phyloP scores from a whole-genome alignment of 441 rosid species.

The Populus hybrid region DNA sequence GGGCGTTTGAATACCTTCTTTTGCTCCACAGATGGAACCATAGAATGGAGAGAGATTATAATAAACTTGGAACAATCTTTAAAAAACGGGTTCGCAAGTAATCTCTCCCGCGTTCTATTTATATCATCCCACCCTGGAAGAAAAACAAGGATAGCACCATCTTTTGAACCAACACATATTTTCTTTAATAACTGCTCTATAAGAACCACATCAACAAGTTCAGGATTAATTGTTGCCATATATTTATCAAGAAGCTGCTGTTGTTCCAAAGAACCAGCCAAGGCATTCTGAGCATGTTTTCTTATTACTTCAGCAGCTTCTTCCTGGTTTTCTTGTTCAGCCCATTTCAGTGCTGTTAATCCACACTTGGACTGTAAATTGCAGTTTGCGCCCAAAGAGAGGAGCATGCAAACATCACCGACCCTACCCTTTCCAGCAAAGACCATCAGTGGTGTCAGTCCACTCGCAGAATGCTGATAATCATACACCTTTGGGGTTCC shows the following conservation, averaged over 20 bases:
- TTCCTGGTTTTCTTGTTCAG: conserved; percentile 60
- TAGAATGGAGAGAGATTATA: conserved; percentile 83
- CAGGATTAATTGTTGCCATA: conserved; percentile 57
- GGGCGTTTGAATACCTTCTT: conserved; percentile 78
- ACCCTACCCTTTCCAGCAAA: conserved; percentile 91
- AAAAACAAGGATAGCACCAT: conserved; percentile 93
- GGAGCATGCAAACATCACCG: conserved; percentile 81
- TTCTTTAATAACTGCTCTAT: conserved; percentile 69
- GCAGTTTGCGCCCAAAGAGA: conserved; percentile 74
- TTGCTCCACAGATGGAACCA: conserved; percentile 88
- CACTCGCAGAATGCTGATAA: conserved; percentile 66
- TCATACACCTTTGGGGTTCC: conserved; percentile 52
- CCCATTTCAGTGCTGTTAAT: conserved; percentile 63
- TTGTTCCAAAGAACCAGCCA: conserved; percentile 37
- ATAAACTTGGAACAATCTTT: conserved; percentile 54
- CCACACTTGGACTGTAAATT: conserved; percentile 56
- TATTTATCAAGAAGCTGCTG: conserved; percentile 65
- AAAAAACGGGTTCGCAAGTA: conserved; percentile 55
- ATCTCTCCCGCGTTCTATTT: conserved; percentile 53
- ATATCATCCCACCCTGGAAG: conserved; percentile 99
- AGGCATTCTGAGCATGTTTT: conserved; percentile 37
- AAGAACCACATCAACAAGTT: conserved; percentile 69
- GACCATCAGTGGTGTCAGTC: conserved; percentile 84
- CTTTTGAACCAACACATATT: conserved; percentile 65
- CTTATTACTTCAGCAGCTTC: conserved; percentile 67